Evolutionary conservation across 164 flowering plant species (phyloP), one percentile per base, ranked within the genome.

Genomic region (Vitis amurensis): DNA sequence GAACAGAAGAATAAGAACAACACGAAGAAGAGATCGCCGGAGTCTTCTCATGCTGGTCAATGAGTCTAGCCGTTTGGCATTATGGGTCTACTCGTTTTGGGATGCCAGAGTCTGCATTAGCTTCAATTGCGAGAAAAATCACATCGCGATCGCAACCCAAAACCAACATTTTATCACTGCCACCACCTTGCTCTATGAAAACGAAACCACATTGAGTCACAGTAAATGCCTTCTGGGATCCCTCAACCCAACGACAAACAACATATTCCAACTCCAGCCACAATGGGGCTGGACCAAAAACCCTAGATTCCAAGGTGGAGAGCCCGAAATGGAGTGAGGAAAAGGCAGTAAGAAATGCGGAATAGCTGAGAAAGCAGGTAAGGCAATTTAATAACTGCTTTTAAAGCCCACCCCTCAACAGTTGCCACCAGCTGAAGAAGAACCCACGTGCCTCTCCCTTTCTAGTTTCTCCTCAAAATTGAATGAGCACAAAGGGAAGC

Each of bases 291-390:
- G 55, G 56, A 68, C 11, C 51, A 63, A 50, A 68, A 16, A 10
- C 50, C n/a, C 19, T 44, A 73, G 44, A 37, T 37, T 37, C 44
- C 44, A 37, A 37, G 44, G 7, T 37, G 44, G 44, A 37, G 8
- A 56, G n/a, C 29, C 65, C 49, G 48, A 2, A 3, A 15, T 14
- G 69, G 37, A 11, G 16, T 31, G 44, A 16, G 50, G 55, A 49
- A 55, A 17, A 68, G 66, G 17, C 53, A 55, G 67, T 53, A 17
- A 71, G 48, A 14, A 9, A 59, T 17, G 59, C 56, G 63, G 53
- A 78, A 59, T 72, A 72, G 71, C 76, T 82, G 80, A 77, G 80
- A 65, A 66, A 74, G 75, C 83, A 75, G 89, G 83, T 80, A 76
- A 76, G 73, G 15, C 67, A 73, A 83, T 67, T 83, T 67, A 82